phyloP scores from a whole-genome alignment of 371 early-diverging fungal genomes.

The Synchytrium microbalum region DNA sequence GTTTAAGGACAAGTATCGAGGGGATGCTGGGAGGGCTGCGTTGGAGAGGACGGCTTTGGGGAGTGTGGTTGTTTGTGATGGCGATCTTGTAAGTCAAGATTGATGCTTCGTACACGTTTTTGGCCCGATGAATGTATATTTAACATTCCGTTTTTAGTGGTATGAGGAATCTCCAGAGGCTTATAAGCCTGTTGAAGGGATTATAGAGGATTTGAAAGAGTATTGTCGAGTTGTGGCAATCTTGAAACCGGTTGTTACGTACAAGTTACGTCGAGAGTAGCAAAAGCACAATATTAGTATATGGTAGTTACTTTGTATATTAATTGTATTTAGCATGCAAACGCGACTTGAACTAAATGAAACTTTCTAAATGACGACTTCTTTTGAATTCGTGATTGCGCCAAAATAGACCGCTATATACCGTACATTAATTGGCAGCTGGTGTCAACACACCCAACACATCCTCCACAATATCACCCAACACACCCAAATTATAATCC shows the following conservation, averaged over 20 bases:
- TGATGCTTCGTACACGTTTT: too few relatives aligned
- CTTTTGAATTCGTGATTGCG: too few relatives aligned
- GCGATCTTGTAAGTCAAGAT: constrained; percentile 32
- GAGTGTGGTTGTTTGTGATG: constrained; percentile 45
- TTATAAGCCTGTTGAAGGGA: constrained; percentile 45
- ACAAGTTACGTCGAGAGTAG: constrained; percentile 42
- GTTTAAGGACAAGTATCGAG: constrained; percentile 19
- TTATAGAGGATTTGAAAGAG: constrained; percentile 36
- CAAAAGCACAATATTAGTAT: too few relatives aligned
- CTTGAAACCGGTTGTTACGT: constrained; percentile 43
- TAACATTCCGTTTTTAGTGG: too few relatives aligned
- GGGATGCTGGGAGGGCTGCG: constrained; percentile 5
- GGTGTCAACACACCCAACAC: background rate
- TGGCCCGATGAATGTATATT: too few relatives aligned
- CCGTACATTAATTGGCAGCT: too few relatives aligned
- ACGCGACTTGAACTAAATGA: too few relatives aligned
- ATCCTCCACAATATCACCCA: background rate
- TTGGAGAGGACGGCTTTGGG: constrained; percentile 34
- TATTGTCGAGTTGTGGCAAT: constrained; percentile 36
- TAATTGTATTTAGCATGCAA: too few relatives aligned
- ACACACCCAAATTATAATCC: constrained; percentile 20
- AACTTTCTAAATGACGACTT: too few relatives aligned
- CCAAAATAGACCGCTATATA: too few relatives aligned
- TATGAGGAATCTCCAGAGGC: constrained; percentile 48
- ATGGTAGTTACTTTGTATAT: too few relatives aligned